Evolutionary conservation across 306 rosid species (phyloP), one percentile per base, ranked within the genome.

Genomic region (Nissolia schottii): DNA sequence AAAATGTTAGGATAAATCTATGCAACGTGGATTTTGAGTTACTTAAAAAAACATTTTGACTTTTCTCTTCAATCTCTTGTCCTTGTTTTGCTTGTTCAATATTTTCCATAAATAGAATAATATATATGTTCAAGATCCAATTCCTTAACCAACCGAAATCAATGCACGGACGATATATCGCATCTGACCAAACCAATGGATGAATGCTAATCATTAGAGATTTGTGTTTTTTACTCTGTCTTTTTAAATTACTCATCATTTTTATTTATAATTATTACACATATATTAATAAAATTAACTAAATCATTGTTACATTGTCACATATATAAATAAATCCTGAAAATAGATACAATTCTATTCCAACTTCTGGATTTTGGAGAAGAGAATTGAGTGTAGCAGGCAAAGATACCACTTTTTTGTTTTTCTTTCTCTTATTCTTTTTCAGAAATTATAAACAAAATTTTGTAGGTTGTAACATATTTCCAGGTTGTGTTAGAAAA

Each of bases 51-150:
- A 22, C n/a, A 38, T 5, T 54, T 37, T n/a, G n/a, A 25, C 46
- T 64, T 40, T 38, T 56, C 41, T 34, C 31, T 48, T 24, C 5
- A 40, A 16, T 53, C 40, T 29, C 58, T 13, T 58, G 31, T 28
- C 77, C 72, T 51, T 70, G 50, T 40, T 78, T 78, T 73, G 65
- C 83, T 65, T 65, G 74, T 65, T 66, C 58, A 65, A 73, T 48
- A 28, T 35, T n/a, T n/a, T 37, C 79, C 79, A 18, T 3, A 73
- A 51, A 67, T 79, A 74, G 76, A 20, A 40, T 13, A 51, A 40
- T 13, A 51, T 8, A 35, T 57, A 46, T 57, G 70, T 65, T 73
- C 75, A 65, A 73, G 79, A 79, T 73, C 59, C 75, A 66, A 58
- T 66, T 50, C 32, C 75, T 56, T 15, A 43, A 40, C 53, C 28